Evolutionary conservation across 2,329 filamentous ascomycete species (phyloP).

Genomic region (Alternaria ventricosa): DNA sequence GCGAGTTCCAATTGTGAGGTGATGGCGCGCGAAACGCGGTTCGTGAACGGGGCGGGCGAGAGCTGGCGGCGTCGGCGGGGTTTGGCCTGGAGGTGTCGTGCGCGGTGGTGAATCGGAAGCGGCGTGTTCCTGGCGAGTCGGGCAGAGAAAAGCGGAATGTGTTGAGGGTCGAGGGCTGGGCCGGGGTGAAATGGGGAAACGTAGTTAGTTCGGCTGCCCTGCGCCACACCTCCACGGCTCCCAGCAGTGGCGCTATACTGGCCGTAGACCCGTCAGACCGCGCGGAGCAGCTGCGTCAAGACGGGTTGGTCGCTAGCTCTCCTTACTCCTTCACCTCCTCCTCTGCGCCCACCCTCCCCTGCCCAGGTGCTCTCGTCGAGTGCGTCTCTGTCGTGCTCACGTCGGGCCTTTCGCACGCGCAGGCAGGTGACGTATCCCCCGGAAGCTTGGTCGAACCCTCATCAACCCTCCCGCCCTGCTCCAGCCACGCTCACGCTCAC

Average conservation of each 20-base stretch:
- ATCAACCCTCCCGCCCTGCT: constrained; percentile 1
- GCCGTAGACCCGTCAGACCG: background rate
- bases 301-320: background rate
- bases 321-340: background rate
- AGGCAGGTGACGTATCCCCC: constrained; percentile 18
- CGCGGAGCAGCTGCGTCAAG: background rate
- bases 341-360: background rate
- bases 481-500: background rate
- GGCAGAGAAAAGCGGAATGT: background rate
- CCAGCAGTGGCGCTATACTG: constrained; percentile 9
- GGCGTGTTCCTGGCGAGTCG: background rate
- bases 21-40: constrained; percentile 2
- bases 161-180: background rate
- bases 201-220: constrained; percentile 14
- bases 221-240: constrained; percentile 10
- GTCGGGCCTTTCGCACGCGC: constrained; percentile 3
- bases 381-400: background rate
- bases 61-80: background rate
- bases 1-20: background rate
- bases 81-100: background rate
- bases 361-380: background rate
- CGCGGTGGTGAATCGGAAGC: background rate
- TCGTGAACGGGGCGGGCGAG: constrained; percentile 3
- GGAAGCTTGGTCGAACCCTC: constrained; percentile 14
- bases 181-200: constrained; percentile 13